Percentiles rank a stretch among this genome's conserved stretches.
Evolutionary conservation across 2,329 filamentous ascomycete species (phyloP).

Genomic region (Fusarium domesticum): DNA sequence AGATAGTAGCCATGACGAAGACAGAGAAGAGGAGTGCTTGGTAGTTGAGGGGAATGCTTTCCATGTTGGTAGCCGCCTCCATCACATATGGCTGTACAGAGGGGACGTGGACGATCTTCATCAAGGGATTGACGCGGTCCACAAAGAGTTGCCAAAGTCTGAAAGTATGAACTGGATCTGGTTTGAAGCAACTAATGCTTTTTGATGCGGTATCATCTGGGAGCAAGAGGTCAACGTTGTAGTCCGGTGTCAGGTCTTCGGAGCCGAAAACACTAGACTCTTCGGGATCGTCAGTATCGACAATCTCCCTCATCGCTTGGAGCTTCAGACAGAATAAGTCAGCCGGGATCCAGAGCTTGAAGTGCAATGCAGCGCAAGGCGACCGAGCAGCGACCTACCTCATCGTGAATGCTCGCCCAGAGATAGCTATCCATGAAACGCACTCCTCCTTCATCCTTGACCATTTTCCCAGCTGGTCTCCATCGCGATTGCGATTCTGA

Average conservation of each 20-base stretch:
- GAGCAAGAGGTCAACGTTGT: slow-evolving; percentile 51
- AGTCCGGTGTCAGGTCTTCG: slow-evolving; percentile 50
- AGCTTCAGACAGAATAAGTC: slow-evolving; percentile 38
- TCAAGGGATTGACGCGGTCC: slow-evolving; percentile 70
- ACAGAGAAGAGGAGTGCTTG: slow-evolving; percentile 65
- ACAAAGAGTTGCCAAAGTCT: slow-evolving; percentile 72
- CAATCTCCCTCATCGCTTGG: slow-evolving; percentile 56
- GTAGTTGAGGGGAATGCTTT: slow-evolving; percentile 53
- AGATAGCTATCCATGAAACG: slow-evolving; percentile 58
- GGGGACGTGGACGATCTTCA: slow-evolving; percentile 70
- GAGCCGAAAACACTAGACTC: slow-evolving; percentile 49
- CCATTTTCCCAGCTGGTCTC: slow-evolving; percentile 51
- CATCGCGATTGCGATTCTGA: slow-evolving; percentile 37
- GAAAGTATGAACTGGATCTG: slow-evolving; percentile 63
- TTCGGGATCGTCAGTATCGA: slow-evolving; percentile 48
- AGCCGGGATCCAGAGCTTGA: background rate
- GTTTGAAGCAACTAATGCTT: slow-evolving; percentile 54
- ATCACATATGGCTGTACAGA: slow-evolving; percentile 64
- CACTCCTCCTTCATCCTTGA: slow-evolving; percentile 53
- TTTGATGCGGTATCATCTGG: slow-evolving; percentile 38
- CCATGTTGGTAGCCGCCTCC: slow-evolving; percentile 57
- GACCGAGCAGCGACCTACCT: slow-evolving; percentile 41
- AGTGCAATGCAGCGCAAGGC: background rate
- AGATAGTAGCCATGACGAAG: slow-evolving; percentile 58
- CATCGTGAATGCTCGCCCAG: slow-evolving; percentile 53